These are phyloP conservation scores for Nicotiana obtusifolia DNA, from an alignment of 257 asterid genomes.

Conservation along the genomic window DNA sequence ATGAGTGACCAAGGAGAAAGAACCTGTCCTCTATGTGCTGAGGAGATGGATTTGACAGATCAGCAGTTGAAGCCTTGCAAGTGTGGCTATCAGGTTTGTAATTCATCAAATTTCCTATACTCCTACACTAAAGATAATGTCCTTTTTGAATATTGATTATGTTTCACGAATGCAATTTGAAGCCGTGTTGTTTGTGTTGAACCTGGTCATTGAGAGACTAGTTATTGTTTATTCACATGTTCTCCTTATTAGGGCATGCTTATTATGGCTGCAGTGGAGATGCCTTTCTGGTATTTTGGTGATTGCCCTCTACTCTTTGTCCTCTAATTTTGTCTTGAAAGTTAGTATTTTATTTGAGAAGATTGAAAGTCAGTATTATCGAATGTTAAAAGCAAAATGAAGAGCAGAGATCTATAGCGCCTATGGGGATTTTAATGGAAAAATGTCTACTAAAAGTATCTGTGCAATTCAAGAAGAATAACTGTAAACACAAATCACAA, in stretches of 20 bases:
- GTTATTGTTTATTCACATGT: neutral
- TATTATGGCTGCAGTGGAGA: neutral
- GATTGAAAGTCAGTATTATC: no score
- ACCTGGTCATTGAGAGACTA: neutral
- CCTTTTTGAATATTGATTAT: neutral
- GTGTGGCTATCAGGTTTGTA: conserved; percentile 84
- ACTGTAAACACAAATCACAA: neutral
- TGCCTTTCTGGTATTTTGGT: neutral
- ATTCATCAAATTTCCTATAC: neutral
- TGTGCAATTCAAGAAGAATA: neutral
- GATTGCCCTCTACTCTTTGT: neutral
- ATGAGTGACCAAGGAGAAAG: conserved; percentile 92
- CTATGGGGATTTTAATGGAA: neutral
- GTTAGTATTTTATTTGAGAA: neutral
- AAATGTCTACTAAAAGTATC: neutral
- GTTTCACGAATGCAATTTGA: neutral
- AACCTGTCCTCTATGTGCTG: conserved; percentile 96
- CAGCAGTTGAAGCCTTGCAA: conserved; percentile 99
- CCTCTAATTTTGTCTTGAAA: neutral
- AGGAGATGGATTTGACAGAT: conserved; percentile 99
- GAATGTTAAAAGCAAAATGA: neutral
- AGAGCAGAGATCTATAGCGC: neutral
- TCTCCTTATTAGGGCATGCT: neutral
- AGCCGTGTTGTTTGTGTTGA: neutral
- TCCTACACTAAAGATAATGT: neutral